Evolutionary conservation across 768 basidiomycete species (phyloP), one percentile per base, ranked within the genome.

Genomic region (Mycena chlorophos): DNA sequence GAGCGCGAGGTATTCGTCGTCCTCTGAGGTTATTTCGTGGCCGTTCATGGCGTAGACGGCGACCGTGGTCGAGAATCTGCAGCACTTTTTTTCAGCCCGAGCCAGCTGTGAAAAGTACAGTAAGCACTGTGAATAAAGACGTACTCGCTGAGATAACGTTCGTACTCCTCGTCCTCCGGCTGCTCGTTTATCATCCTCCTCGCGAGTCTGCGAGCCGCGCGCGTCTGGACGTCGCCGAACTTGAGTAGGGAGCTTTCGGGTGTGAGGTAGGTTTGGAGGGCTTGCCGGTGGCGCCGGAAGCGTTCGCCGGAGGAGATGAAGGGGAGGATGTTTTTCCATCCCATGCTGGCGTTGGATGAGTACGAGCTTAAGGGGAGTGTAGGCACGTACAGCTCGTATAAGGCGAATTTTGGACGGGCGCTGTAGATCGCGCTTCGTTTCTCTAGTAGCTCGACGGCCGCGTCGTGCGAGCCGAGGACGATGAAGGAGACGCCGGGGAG

Each of bases 121-220:
- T n/a, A n/a, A n/a, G n/a, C n/a, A n/a, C n/a, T n/a, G 52, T 38
- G n/a, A n/a, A n/a, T n/a, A n/a, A n/a, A n/a, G 27, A 30, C 54
- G 31, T 31, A 48, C 31, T 49, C 43, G 28, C 51, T 34, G 17
- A 51, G 22, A 26, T 43, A 25, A n/a, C n/a, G n/a, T n/a, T n/a
- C n/a, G n/a, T n/a, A n/a, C n/a, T n/a, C n/a, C 13, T 54, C 38
- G 43, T 29, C 46, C 12, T 27, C 58, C 22, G 34, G 42, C 46
- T 46, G 5, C 65, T 31, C 57, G 50, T 69, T 19, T 58, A 28
- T 43, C n/a, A n/a, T n/a, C 57, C 49, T 69, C 23, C 60, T 27
- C 22, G 72, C 57, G 38, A 78, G 70, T n/a, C 64, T 56, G 16
- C 59, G 63, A 2, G 70, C 74, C 60, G 74, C 70, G 26, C 54